Evolutionary conservation across 306 rosid species (phyloP).

Genomic region (Ormosia emarginata): DNA sequence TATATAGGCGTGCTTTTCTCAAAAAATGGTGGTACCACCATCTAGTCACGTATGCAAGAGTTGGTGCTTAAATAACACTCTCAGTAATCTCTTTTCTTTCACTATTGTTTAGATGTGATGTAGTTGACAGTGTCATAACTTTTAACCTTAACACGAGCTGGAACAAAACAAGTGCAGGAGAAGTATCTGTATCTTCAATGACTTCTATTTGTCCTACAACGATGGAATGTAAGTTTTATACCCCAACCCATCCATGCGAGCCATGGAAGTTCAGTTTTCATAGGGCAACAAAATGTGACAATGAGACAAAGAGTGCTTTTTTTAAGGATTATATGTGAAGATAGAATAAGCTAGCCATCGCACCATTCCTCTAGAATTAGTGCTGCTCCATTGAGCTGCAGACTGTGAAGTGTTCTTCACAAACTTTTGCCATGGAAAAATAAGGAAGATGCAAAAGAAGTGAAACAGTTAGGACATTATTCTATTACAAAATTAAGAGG

Average conservation of each 20-base stretch:
- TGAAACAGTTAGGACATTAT: slow-evolving; percentile 21
- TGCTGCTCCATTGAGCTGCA: slow-evolving; percentile 63
- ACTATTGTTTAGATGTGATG: not conserved
- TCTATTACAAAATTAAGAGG: not conserved
- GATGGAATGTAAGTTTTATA: not conserved
- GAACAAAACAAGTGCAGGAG: slow-evolving; percentile 1
- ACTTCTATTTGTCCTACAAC: not conserved
- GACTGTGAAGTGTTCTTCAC: slow-evolving; percentile 52
- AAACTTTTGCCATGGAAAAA: slow-evolving; percentile 40
- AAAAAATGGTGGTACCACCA: not conserved
- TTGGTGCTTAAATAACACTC: slow-evolving; percentile 8
- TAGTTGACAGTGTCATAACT: slow-evolving; percentile 6
- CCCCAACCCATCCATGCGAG: not conserved
- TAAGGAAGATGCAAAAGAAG: not conserved
- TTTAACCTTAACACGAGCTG: slow-evolving; percentile 6
- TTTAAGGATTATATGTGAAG: not conserved
- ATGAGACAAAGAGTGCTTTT: not conserved
- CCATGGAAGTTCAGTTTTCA: not conserved
- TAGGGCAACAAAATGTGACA: not conserved
- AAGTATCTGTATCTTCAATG: slow-evolving; percentile 1
- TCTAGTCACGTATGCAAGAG: slow-evolving; percentile 14
- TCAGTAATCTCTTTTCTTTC: not conserved
- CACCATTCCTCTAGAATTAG: slow-evolving; percentile 65
- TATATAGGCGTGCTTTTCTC: not conserved
- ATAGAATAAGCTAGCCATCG: slow-evolving; percentile 28